phyloP scores from a whole-genome alignment of 2,329 filamentous ascomycete genomes.

The Volutella citrinella region DNA sequence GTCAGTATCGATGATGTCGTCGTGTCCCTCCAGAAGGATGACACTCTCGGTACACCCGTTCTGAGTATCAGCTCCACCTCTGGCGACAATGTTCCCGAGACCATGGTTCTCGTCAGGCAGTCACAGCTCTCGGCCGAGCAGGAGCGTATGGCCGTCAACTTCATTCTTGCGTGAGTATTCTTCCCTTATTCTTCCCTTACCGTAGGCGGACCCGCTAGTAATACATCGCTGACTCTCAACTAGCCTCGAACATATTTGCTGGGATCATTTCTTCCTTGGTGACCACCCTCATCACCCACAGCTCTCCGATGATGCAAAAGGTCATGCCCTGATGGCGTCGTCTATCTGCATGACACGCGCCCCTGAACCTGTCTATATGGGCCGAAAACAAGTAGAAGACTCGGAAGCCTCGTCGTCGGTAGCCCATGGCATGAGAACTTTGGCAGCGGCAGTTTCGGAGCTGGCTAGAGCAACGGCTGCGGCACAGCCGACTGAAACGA shows the following conservation, averaged over 20 bases:
- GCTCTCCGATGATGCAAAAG: conserved; percentile 29
- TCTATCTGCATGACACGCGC: conserved; percentile 40
- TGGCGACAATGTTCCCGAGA: conserved; percentile 16
- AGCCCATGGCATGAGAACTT: conserved; percentile 13
- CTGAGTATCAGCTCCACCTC: conserved; percentile 38
- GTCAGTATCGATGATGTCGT: conserved; percentile 37
- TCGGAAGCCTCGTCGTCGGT: conserved; percentile 15
- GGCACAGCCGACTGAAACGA: too few species aligned
- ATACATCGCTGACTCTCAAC: too few species aligned
- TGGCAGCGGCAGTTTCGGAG: too few species aligned
- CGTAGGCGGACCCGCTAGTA: too few species aligned
- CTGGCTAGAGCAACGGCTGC: too few species aligned
- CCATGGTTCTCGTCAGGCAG: too few species aligned
- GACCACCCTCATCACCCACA: conserved; percentile 35
- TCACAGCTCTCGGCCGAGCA: conserved; percentile 35
- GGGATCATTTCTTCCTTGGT: conserved; percentile 44
- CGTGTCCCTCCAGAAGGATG: conserved; percentile 41
- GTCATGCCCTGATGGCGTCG: conserved; percentile 45
- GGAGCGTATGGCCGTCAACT: conserved; percentile 48
- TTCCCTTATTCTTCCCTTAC: too few species aligned
- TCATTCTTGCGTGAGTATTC: conserved; percentile 47
- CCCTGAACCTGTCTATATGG: conserved; percentile 31
- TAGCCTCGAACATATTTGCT: conserved; percentile 52
- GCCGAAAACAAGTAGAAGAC: conserved; percentile 22
- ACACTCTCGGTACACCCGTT: conserved; percentile 38